Base-by-base conservation (phyloP, 257 asterid species). In the Jaltomata sinuosa region DNA sequence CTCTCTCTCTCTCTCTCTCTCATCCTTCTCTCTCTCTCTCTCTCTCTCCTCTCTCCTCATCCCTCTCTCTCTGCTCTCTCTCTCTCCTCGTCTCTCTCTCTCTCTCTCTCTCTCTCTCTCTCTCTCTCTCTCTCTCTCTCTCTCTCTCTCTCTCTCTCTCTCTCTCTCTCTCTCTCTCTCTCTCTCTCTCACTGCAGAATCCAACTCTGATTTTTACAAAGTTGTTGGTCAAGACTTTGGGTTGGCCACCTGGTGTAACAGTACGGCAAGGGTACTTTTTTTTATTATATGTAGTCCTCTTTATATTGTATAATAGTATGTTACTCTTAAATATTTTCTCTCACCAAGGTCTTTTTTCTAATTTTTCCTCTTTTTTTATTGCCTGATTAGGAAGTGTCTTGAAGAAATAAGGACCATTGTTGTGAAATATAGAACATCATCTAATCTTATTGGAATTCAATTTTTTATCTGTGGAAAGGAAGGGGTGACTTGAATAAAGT, bases 381-480 rank as follows among this genome's bases (percentile, higher is more conserved):
- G 27, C 38, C 54, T 76, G 25, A 76, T 89, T 95, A 96, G 99
- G 89, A 93, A 91, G 90, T 92, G 88, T 77, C 98, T 94, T 80
- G 99, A 96, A 91, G 99, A 98, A 89, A 94, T 98, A 68, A 93
- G 98, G 93, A 92, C 94, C 91, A 91, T 93, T 79, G 79, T 96
- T 22, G 71, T 80, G 83, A 94, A 89, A 84, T 89, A 98, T 94
- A 90, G 72, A n/a, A n/a, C 71, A 74, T 45, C 71, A 85, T 65
- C 52, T 29, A 32, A n/a, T 27, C 61, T 34, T 69, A 27, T 47
- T 76, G 61, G 40, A 47, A 76, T 47, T 76, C 25, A 47, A 76
- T 16, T 42, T 76, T 76, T 45, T 47, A 22, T 76, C 25, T 25
- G 25, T 12, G 80, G 57, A 42, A 29, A 72, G 57, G 80, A 40